Evolutionary conservation across 164 flowering plant genomes (phyloP), one percentile per base, ranked within the genome.

Genomic region (Annona squamosa): DNA sequence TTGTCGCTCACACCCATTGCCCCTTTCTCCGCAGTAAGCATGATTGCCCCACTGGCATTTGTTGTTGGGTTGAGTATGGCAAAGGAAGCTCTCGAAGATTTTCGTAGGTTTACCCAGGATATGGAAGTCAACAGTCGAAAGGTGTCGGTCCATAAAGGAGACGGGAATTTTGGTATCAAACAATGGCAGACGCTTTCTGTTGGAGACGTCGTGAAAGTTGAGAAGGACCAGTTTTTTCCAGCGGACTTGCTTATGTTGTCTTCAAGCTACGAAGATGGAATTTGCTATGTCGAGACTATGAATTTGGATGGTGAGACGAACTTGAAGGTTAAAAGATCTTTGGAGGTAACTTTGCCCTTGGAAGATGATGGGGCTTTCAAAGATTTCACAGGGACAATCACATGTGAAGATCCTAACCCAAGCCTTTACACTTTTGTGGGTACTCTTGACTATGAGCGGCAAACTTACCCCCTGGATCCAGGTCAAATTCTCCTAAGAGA

Each of bases 1-100:
- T 77, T 91, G 45, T 95, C 99, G 0, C 81, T 89, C 4, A 88
- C 97, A 46, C 83, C 90, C 1, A 79, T 93, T 41, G 72, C 97
- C 0, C 98, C 98, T 13, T 95, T 93, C 81, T 76, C 87, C 67
- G 75, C 96, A 41, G 82, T 85, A 65, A 95, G 99, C 82, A 91
- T 95, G 97, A 89, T 95, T 76, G 93, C 95, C 47, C 99, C 99
- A 12, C 73, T 95, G 82, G 88, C 83, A 12, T 89, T 93, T 81
- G 99, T 95, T 73, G 93, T 95, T 67, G 99, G 99, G 72, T 84
- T 95, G 63, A 95, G 98, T 80, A 91, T 95, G 96, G 90, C 87
- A 2, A 95, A 95, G 80, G 98, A 94, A 82, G 99, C 94, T 64
- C 68, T 91, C 69, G 99, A 94, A 78, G 98, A 95, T 79, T 95